phyloP scores from a whole-genome alignment of 2,329 filamentous ascomycete species.

The Ambrosiella xylebori region DNA sequence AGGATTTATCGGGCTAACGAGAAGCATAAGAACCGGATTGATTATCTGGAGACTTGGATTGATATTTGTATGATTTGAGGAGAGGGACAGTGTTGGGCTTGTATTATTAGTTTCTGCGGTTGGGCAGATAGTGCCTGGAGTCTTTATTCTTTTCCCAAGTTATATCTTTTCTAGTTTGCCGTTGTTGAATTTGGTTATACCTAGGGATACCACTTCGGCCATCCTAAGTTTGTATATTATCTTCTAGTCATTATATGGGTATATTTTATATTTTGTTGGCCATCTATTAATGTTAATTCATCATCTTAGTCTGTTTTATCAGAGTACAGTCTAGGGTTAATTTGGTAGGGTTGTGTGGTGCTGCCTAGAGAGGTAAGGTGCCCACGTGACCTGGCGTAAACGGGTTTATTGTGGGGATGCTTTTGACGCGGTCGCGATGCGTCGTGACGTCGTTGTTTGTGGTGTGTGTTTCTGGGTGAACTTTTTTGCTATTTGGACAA shows the following conservation, averaged over 20 bases:
- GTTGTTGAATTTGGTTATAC: too few species aligned
- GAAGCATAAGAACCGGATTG: conserved; percentile 37
- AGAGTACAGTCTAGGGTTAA: not conserved
- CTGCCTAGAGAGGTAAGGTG: not conserved
- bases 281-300: not conserved
- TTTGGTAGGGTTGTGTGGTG: not conserved
- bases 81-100: not conserved
- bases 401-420: not conserved
- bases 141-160: not conserved
- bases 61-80: conserved; percentile 53
- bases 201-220: not conserved
- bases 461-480: not conserved
- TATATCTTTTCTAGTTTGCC: not conserved
- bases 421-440: not conserved
- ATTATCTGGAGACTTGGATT: conserved; percentile 82
- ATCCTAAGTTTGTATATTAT: not conserved
- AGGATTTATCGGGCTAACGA: conserved; percentile 52
- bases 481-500: not conserved
- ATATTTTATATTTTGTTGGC: too few species aligned
- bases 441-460: not conserved
- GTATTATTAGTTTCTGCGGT: not conserved
- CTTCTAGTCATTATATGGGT: not conserved
- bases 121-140: not conserved
- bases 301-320: not conserved
- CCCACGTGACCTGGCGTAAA: conserved; percentile 7